Percentiles rank a stretch among this genome's conserved stretches.
phyloP scores from a whole-genome alignment of 306 rosid genomes.

The Prunus dulcis region DNA sequence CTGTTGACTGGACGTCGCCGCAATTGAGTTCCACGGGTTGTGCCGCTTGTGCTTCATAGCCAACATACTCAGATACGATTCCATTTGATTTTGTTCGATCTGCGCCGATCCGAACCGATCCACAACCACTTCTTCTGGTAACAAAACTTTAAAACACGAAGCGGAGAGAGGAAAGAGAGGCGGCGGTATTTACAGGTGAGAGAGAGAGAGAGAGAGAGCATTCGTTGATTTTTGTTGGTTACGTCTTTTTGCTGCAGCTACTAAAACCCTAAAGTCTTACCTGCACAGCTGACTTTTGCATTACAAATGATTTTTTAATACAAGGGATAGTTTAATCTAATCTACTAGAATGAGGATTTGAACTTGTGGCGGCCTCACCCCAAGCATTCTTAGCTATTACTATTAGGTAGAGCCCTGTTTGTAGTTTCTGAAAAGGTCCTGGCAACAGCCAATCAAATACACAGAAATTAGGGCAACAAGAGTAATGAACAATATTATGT shows the following conservation, averaged over 20 bases:
- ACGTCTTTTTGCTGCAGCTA: too few species aligned
- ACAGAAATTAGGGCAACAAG: slow-evolving; percentile 45
- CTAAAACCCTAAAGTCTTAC: too few species aligned
- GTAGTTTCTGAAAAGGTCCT: slow-evolving; percentile 58
- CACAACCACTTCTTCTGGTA: not conserved
- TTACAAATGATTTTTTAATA: too few species aligned
- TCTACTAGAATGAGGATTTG: too few species aligned
- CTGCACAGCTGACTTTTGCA: not conserved
- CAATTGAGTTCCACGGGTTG: rapidly evolving
- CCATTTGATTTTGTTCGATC: not conserved
- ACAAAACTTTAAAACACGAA: not conserved
- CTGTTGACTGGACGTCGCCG: slow-evolving; percentile 56
- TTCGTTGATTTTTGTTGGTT: too few species aligned
- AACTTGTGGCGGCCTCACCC: too few species aligned
- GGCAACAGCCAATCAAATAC: slow-evolving; percentile 73
- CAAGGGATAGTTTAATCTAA: too few species aligned
- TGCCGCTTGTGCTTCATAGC: too few species aligned
- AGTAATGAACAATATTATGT: slow-evolving; percentile 56
- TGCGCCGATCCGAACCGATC: too few species aligned
- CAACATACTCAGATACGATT: not conserved
- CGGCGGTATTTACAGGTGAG: not conserved
- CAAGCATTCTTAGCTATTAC: too few species aligned
- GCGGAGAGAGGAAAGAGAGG: not conserved
- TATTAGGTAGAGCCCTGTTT: slow-evolving; percentile 57
- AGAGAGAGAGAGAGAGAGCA: not conserved